phyloP scores from a whole-genome alignment of 108 stramenopile species.

The Stephanodiscus minutulus region DNA sequence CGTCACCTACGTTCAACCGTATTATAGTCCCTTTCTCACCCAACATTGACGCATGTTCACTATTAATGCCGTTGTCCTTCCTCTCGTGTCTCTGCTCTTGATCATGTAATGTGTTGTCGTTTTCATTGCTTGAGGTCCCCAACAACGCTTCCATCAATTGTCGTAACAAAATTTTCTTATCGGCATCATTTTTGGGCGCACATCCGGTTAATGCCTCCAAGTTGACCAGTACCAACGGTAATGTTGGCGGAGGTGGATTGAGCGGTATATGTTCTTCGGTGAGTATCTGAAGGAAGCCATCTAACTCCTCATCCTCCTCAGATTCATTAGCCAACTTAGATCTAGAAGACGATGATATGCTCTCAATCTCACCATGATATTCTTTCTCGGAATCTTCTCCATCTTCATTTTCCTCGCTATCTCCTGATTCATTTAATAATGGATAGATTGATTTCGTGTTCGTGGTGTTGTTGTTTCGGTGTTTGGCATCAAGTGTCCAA shows the following conservation, averaged over 20 bases:
- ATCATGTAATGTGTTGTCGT: background rate
- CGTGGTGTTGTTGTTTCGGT: background rate
- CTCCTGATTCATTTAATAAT: background rate
- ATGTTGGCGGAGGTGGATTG: conserved; percentile 36
- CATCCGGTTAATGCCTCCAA: conserved; percentile 49
- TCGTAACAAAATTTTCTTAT: conserved; percentile 24
- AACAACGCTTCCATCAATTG: conserved; percentile 39
- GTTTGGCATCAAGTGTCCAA: conserved; percentile 5
- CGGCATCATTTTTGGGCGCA: conserved; percentile 21
- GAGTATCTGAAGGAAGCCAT: conserved; percentile 19
- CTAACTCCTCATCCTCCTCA: conserved; percentile 7
- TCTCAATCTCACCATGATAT: conserved; percentile 45
- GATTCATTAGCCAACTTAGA: conserved; percentile 1
- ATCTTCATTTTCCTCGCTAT: conserved; percentile 8
- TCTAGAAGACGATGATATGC: background rate
- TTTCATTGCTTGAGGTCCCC: conserved; percentile 17
- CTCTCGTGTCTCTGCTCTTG: conserved; percentile 3
- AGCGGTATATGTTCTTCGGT: conserved; percentile 32
- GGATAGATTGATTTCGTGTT: conserved; percentile 1
- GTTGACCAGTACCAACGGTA: conserved; percentile 49
- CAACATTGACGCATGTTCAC: background rate
- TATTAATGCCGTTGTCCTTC: background rate
- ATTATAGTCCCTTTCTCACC: background rate
- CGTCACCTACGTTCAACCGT: conserved; percentile 13
- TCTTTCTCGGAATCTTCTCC: background rate